Conservation (phyloP, 495 filamentous ascomycete genomes). For the Neurospora sublineolata region DNA sequence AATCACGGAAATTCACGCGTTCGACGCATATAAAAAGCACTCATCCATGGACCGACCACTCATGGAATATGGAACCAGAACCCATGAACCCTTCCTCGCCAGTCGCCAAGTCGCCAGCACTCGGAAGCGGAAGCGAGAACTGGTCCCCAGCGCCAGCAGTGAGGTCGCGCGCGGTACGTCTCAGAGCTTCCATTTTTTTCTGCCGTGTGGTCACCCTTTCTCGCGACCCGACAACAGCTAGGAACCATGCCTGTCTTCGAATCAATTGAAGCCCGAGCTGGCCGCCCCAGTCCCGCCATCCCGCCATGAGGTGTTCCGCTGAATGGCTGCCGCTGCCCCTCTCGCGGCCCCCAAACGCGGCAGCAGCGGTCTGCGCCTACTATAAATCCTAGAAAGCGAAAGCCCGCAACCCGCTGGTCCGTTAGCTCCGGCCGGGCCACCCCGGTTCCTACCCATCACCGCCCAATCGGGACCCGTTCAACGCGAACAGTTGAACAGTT, state of each 20-base stretch:
- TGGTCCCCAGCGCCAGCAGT: background rate
- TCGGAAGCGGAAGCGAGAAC: background rate
- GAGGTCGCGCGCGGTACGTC: background rate
- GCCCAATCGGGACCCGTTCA: background rate
- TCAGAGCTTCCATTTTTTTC: background rate
- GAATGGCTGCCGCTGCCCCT: background rate
- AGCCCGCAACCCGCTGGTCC: background rate
- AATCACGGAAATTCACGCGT: background rate
- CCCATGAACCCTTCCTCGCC: background rate
- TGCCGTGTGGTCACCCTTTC: background rate
- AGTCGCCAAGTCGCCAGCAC: background rate
- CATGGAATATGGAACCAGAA: background rate
- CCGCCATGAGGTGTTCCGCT: background rate
- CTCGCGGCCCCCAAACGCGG: background rate
- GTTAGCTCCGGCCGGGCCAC: background rate
- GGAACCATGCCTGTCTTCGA: background rate
- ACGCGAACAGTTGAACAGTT: background rate
- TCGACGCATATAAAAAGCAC: background rate
- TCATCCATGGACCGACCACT: background rate
- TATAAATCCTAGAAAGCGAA: background rate
- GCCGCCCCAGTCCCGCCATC: background rate
- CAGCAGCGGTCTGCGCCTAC: background rate
- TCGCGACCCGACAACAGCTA: background rate
- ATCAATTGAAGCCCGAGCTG: background rate
- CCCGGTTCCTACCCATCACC: background rate